Evolutionary conservation across 768 basidiomycete species (phyloP).

Genomic region (Termitomyces sp.): DNA sequence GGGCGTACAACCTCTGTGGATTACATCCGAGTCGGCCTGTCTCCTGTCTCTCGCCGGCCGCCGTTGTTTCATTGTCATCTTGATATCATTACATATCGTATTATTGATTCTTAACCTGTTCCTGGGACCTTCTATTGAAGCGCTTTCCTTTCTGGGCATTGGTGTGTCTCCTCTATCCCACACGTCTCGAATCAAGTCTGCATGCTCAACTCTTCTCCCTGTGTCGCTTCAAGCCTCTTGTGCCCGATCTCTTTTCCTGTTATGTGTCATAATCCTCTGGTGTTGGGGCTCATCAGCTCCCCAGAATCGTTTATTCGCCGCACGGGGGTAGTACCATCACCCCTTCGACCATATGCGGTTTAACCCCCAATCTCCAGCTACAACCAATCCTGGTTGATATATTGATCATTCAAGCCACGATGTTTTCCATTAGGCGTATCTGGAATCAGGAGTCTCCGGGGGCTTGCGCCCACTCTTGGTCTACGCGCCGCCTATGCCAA

Average conservation of each 20-base stretch:
- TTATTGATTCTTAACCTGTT: not conserved
- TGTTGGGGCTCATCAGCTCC: not conserved
- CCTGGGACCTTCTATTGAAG: not conserved
- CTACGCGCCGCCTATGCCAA: not conserved
- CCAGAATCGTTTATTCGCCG: not conserved
- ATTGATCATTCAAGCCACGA: not conserved
- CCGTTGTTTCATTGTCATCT: conserved; percentile 1
- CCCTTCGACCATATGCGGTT: not conserved
- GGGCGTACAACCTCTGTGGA: not conserved
- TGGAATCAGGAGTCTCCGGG: conserved; percentile 11
- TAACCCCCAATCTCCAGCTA: conserved; percentile 4
- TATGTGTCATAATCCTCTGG: not conserved
- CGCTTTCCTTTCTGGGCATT: not conserved
- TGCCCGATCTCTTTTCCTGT: not conserved
- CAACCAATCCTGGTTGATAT: not conserved
- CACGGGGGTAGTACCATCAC: not conserved
- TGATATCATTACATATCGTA: not conserved
- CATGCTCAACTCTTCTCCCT: not conserved
- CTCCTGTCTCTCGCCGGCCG: not conserved
- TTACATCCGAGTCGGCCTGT: conserved; percentile 1
- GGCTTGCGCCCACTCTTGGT: conserved; percentile 2
- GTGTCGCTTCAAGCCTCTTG: not conserved
- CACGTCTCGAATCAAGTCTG: too few relatives aligned
- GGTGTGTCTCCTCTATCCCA: not conserved
- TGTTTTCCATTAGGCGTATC: not conserved